phyloP scores from a whole-genome alignment of 768 basidiomycete species.

The Boletus reticulatus region DNA sequence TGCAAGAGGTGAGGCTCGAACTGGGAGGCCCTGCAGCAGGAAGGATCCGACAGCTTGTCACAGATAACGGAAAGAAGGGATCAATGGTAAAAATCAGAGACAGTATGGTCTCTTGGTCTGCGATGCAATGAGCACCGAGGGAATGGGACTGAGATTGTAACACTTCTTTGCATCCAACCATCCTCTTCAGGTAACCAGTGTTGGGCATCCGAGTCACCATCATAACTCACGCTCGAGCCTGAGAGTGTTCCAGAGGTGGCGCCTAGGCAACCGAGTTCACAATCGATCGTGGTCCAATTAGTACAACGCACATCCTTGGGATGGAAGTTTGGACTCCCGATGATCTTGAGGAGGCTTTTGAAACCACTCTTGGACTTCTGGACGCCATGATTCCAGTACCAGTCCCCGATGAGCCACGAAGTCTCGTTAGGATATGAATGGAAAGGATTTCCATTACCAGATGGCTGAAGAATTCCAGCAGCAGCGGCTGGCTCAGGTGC shows the following conservation, averaged over 20 bases:
- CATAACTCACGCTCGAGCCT: too few species aligned
- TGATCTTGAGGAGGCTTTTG: not conserved
- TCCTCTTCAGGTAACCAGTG: not conserved
- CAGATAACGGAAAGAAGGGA: not conserved
- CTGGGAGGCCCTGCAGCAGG: not conserved
- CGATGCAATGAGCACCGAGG: not conserved
- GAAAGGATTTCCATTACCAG: not conserved
- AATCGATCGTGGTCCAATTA: not conserved
- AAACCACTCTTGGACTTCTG: not conserved
- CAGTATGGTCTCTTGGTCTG: not conserved
- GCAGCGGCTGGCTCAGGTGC: too few species aligned
- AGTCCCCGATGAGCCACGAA: not conserved
- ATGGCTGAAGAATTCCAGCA: not conserved
- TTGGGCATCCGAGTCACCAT: too few species aligned
- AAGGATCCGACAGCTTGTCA: not conserved
- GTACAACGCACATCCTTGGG: not conserved
- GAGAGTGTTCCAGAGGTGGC: too few species aligned
- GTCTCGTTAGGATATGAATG: not conserved
- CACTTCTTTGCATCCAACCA: not conserved
- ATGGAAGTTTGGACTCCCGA: not conserved
- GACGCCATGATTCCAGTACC: not conserved
- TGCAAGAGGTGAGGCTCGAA: not conserved
- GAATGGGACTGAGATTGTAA: not conserved
- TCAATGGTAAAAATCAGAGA: not conserved
- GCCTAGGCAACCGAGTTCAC: not conserved